Conservation (phyloP, 2,329 filamentous ascomycete species). For the Neofusicoccum kwambonambiense region DNA sequence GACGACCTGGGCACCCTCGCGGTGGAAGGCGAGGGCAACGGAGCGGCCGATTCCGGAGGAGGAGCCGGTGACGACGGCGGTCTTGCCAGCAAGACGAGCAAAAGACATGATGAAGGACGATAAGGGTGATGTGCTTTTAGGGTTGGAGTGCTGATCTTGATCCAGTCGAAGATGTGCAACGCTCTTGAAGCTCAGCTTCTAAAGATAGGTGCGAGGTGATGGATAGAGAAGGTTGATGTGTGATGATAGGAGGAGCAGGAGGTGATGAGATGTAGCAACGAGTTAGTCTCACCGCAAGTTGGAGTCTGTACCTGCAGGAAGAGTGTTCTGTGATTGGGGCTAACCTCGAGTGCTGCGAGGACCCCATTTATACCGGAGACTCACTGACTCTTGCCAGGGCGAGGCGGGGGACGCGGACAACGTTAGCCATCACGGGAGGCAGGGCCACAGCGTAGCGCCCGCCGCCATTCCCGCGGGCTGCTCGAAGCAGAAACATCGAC, state of each 20-base stretch:
- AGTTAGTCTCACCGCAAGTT: constrained; percentile 13
- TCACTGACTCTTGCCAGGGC: not conserved
- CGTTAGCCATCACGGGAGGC: not conserved
- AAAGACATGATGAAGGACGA: not conserved
- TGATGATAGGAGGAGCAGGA: constrained; percentile 10
- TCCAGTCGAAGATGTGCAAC: constrained; percentile 8
- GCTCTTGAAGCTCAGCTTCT: constrained; percentile 7
- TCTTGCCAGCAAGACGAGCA: constrained; percentile 20
- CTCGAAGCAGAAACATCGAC: not conserved
- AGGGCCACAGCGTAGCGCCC: not conserved
- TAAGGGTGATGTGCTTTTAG: not conserved
- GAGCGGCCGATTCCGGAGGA: constrained; percentile 35
- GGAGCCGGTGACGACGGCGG: constrained; percentile 34
- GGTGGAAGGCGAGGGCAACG: constrained; percentile 4
- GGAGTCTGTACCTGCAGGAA: constrained; percentile 11
- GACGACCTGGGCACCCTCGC: constrained; percentile 24
- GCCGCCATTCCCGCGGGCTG: not conserved
- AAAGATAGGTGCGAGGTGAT: not conserved
- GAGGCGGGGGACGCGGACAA: not conserved
- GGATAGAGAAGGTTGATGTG: not conserved
- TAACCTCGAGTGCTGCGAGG: constrained; percentile 2
- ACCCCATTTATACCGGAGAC: constrained; percentile 5
- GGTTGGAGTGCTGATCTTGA: constrained; percentile 5
- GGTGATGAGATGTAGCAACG: not conserved
- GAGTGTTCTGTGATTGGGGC: not conserved